phyloP scores from a whole-genome alignment of 352 stramenopile genomes.

The Globisporangium uncinulatum region DNA sequence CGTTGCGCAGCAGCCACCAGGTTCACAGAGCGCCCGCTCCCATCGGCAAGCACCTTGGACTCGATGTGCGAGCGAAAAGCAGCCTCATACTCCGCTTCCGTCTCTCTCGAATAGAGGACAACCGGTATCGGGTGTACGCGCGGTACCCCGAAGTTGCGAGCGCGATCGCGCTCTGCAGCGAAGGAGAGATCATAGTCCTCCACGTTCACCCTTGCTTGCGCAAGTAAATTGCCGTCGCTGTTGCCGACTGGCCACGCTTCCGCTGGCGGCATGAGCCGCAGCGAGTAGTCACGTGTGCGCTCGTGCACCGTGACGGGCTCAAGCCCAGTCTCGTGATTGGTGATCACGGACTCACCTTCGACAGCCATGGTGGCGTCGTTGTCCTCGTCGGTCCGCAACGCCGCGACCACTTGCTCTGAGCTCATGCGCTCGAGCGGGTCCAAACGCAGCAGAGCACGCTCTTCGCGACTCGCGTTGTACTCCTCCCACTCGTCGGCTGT shows the following conservation, averaged over 20 bases:
- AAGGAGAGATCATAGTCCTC: background rate
- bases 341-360: background rate
- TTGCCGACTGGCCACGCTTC: background rate
- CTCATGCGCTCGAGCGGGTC: background rate
- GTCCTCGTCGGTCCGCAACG: background rate
- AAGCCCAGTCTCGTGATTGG: background rate
- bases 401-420: background rate
- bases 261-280: background rate
- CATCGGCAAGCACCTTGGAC: too few relatives aligned
- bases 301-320: background rate
- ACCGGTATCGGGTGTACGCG: background rate
- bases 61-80: background rate
- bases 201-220: background rate
- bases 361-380: background rate
- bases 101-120: background rate
- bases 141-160: background rate
- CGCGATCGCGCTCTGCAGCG: background rate
- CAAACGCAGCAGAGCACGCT: background rate
- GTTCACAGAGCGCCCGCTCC: too few relatives aligned
- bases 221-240: background rate
- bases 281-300: background rate
- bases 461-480: background rate
- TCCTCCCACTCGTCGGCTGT: background rate
- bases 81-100: background rate
- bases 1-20: too few relatives aligned